Percentiles rank a stretch among this genome's conserved stretches.
Conservation (phyloP, 768 basidiomycete species). For the Boletus rubescentipes region DNA sequence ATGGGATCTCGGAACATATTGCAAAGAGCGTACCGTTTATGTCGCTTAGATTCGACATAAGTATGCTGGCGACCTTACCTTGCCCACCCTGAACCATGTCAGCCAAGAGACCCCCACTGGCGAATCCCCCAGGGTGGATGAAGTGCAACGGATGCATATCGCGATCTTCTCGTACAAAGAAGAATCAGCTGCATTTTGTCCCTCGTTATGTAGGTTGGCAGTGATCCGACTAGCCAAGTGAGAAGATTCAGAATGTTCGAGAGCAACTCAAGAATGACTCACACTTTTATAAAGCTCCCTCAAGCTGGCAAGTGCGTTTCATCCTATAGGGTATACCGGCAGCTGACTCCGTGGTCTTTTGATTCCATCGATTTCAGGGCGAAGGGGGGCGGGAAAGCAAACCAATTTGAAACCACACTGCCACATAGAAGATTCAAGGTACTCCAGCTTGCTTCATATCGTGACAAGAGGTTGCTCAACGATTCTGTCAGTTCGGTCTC, state of each 20-base stretch:
- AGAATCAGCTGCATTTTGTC: background rate
- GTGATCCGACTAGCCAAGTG: background rate
- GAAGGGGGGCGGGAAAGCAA: background rate
- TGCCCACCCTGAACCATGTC: background rate
- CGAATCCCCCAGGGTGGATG: background rate
- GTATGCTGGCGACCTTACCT: background rate
- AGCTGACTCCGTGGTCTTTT: background rate
- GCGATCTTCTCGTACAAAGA: background rate
- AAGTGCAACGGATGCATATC: background rate
- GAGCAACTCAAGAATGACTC: background rate
- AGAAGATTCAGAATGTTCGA: background rate
- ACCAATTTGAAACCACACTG: constrained; percentile 1
- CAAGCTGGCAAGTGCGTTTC: background rate
- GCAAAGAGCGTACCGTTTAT: background rate
- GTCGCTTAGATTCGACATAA: background rate
- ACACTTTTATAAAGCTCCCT: background rate
- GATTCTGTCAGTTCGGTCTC: background rate
- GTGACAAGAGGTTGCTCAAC: too few relatives aligned
- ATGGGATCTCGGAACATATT: background rate
- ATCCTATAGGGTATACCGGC: background rate
- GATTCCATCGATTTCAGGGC: background rate
- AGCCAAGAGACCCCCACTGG: background rate
- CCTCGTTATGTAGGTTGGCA: background rate
- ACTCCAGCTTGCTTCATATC: too few relatives aligned
- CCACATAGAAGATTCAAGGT: background rate